Evolutionary conservation across 2,329 filamentous ascomycete genomes (phyloP).

Genomic region (Macroventuria anomochaeta): DNA sequence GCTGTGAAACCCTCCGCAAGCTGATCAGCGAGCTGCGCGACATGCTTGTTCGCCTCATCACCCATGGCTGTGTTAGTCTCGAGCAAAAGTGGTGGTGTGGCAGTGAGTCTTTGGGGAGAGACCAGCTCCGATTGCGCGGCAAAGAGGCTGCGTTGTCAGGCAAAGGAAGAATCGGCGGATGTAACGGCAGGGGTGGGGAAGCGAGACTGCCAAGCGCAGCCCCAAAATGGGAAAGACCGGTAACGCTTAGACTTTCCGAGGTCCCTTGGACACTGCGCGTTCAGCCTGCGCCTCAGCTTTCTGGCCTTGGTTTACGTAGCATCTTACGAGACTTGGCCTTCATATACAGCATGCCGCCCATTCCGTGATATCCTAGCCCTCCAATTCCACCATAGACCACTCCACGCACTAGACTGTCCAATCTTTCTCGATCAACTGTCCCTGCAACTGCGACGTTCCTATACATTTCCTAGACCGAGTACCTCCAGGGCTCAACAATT

Average conservation of each 20-base stretch:
- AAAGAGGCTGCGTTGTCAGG: constrained; percentile 25
- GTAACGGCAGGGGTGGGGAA: constrained; percentile 24
- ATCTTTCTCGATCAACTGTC: not conserved
- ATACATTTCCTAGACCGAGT: constrained; percentile 14
- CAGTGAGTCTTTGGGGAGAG: constrained; percentile 14
- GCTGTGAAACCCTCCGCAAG: constrained; percentile 56
- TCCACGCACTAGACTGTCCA: not conserved
- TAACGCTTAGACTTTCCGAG: constrained; percentile 16
- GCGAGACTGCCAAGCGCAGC: constrained; percentile 14
- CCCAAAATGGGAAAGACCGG: not conserved
- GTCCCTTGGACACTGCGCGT: constrained; percentile 33
- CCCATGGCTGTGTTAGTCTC: constrained; percentile 33
- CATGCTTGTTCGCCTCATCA: constrained; percentile 31
- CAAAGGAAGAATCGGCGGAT: constrained; percentile 21
- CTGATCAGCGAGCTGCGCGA: constrained; percentile 48
- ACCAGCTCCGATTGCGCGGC: constrained; percentile 35
- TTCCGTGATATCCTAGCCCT: constrained; percentile 26
- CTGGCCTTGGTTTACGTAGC: constrained; percentile 40
- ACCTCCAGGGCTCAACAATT: constrained; percentile 17
- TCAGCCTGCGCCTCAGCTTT: constrained; percentile 39
- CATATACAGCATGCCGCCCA: constrained; percentile 38
- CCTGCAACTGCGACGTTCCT: constrained; percentile 18
- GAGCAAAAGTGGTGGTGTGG: constrained; percentile 13
- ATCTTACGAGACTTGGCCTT: constrained; percentile 22
- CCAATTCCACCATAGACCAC: constrained; percentile 9